Evolutionary conservation across 2,329 filamentous ascomycete genomes (phyloP), one percentile per base, ranked within the genome.

Genomic region (Neonectria magnoliae): DNA sequence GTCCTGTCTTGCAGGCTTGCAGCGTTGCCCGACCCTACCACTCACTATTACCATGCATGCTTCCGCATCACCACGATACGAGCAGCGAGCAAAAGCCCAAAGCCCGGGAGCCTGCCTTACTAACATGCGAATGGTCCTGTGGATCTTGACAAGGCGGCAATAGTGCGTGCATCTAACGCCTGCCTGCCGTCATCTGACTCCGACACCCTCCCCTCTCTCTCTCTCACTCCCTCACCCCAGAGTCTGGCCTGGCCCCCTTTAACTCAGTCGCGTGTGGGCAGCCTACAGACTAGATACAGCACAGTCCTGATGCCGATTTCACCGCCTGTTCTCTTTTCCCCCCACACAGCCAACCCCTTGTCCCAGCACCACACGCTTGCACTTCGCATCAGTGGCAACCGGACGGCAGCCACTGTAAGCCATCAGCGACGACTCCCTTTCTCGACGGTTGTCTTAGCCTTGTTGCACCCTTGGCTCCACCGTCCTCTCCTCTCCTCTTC

Each of bases 1-100:
- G 65, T 65, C 61, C 63, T 71, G 71, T 68, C 71, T 72, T 70
- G 70, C 70, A 72, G 71, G 66, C 71, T 72, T 68, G 70, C 70
- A 72, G 66, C 57, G 52, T 66, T 64, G 67, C 62, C 64, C 60
- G 54, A 68, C 38, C 27, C 41, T 38, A 50, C 47, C 25, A 25
- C 25, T 25, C 25, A 25, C 25, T 25, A 25, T 25, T 25, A 25
- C 25, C 64, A 63, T 70, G 57, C 64, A 68, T 60, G 61, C 57
- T 64, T 67, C 64, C 65, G 59, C 62, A 72, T 65, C 71, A 58
- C 64, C 52, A 62, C 51, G 22, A 62, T 63, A 57, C 66, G 57
- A 42, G 25, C 54, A 38, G 33, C 33, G 33, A 36, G 36, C 36
- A 38, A 38, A 38, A 38, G 33, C 33, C 33, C 33, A 52, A 16